Conservation (phyloP, 208 protist genomes). For the Porcisia deanei region DNA sequence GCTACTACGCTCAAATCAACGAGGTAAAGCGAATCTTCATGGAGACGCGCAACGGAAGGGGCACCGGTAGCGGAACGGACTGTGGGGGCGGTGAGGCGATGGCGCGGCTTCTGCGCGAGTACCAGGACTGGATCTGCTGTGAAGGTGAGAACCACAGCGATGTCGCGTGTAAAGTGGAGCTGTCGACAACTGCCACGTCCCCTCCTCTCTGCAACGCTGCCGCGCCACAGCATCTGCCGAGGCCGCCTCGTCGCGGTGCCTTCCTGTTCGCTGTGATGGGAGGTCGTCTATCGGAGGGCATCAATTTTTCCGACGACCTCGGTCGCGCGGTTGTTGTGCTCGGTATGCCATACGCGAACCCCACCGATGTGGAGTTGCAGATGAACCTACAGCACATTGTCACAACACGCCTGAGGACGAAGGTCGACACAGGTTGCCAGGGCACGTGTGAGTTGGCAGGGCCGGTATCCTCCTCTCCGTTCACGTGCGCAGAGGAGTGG, state of each 20-base stretch:
- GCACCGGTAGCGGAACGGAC: neutral
- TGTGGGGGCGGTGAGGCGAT: conserved; percentile 26
- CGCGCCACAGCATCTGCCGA: neutral
- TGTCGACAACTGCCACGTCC: neutral
- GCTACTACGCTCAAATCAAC: conserved; percentile 67
- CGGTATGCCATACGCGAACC: conserved; percentile 96
- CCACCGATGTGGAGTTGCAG: conserved; percentile 84
- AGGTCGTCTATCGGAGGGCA: conserved; percentile 97
- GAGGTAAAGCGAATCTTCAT: conserved; percentile 83
- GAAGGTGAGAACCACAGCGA: neutral
- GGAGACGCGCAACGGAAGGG: conserved; percentile 47
- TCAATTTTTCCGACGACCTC: conserved; percentile 98
- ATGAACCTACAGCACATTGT: conserved; percentile 86
- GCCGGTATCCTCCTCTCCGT: conserved; percentile 5
- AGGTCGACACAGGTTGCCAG: neutral
- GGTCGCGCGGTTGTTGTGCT: conserved; percentile 94
- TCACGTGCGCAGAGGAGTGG: conserved; percentile 56
- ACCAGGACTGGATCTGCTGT: conserved; percentile 51
- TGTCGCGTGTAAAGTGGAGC: neutral
- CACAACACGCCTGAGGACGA: conserved; percentile 18
- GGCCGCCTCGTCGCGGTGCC: conserved; percentile 59
- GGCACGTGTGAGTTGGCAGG: neutral
- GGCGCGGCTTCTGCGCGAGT: conserved; percentile 47
- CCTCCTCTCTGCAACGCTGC: neutral
- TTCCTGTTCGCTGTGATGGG: conserved; percentile 95